Evolutionary conservation across 805 yeast species (phyloP).

Genomic region (Candida tammaniensis): DNA sequence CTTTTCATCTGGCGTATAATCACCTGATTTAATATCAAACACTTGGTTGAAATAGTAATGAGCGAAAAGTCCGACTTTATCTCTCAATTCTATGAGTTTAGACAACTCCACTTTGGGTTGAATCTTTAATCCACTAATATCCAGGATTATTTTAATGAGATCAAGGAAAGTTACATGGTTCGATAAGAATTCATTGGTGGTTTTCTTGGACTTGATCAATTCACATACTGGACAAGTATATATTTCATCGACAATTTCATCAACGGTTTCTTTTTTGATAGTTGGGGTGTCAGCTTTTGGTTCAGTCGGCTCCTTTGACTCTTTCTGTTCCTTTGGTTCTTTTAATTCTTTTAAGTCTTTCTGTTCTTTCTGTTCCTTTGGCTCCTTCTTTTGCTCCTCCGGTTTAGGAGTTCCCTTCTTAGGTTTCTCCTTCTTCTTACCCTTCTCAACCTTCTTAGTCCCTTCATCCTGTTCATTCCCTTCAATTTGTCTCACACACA

Average conservation of each 20-base stretch:
- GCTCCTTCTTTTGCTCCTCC: neutral
- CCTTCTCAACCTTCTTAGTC: constrained; percentile 1
- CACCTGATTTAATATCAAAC: constrained; percentile 13
- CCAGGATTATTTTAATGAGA: constrained; percentile 12
- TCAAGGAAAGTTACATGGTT: constrained; percentile 14
- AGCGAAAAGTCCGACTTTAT: constrained; percentile 9
- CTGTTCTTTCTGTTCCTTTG: neutral
- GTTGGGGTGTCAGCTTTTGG: neutral
- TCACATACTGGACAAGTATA: constrained; percentile 32
- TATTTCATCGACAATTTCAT: constrained; percentile 18
- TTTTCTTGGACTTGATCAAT: constrained; percentile 17
- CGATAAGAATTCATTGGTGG: constrained; percentile 14
- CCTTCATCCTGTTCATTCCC: constrained; percentile 1
- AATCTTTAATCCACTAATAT: constrained; percentile 16
- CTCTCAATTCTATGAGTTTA: constrained; percentile 18
- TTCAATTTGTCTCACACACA: constrained; percentile 43
- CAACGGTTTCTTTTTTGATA: neutral
- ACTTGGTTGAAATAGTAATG: constrained; percentile 9
- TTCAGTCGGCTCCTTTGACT: constrained; percentile 1
- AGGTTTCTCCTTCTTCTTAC: neutral
- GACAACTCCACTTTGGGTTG: constrained; percentile 20
- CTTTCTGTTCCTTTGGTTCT: neutral
- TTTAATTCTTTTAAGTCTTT: neutral
- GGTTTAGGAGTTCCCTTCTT: neutral
- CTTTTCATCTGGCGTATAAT: constrained; percentile 9